Base-by-base conservation (phyloP, 1,284 basidiomycete species). In the Trichosporon sp. region DNA sequence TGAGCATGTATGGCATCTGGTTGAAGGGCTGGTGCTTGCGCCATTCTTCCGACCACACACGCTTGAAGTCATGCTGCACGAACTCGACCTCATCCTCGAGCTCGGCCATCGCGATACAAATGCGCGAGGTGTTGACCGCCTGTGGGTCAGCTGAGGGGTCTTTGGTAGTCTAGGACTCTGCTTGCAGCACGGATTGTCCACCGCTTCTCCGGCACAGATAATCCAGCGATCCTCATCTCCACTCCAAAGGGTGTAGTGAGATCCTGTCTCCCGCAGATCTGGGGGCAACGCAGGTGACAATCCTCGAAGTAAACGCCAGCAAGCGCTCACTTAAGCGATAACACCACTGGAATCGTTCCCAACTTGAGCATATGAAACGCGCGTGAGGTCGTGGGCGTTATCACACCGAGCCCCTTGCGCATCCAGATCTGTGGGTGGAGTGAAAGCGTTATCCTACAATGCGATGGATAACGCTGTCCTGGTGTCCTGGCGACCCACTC, bases 1-100 rank as follows among this genome's bases (percentile, higher is more conserved):
- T 82, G 37, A 65, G 85, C 62, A 89, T 81, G 75, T 84, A 87
- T 1, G 87, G 88, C 65, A 89, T 75, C 73, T 86, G 85, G 19
- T 86, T 87, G 69, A 89, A 89, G 0, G 88, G 87, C 67, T 89
- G 87, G 25, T 81, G 74, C 29, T 72, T 73, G 23, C 82, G 16
- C 79, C 76, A 84, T n/a, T 73, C 81, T 0, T 82, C 69, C 0
- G 72, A 14, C 73, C 86, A 87, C 62, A 87, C 84, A 68, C 84
- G 83, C 75, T 52, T 34, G 58, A 70, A 72, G 1, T 66, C 67
- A 3, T 67, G 63, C 46, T 34, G n/a, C 16, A 69, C 60, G 63
- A 76, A 59, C 36, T 71, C 70, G 67, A 76, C 65, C 54, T 74
- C 72, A 13, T 16, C 4, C 49, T 54, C 27, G 49, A 54, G 49